A percentile compares a stretch with the other conserved stretches of the same genome.
Conservation (phyloP, 805 yeast species). For the Suhomyces canberraensis region DNA sequence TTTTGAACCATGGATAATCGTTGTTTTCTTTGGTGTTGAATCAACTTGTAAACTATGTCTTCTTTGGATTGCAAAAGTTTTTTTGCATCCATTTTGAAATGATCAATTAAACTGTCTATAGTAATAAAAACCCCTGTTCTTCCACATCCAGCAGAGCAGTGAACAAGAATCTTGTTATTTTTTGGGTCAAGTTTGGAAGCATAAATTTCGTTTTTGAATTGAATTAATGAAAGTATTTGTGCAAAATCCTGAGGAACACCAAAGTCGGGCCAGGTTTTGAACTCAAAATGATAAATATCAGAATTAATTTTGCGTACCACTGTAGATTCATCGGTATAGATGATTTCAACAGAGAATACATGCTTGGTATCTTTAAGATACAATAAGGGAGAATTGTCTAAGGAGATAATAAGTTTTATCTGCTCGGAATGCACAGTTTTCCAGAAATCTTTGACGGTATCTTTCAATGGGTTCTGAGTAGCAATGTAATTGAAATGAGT, state of each 20-base stretch:
- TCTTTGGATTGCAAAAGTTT: constrained; percentile 15
- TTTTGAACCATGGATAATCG: constrained; percentile 84
- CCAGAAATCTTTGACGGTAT: constrained; percentile 46
- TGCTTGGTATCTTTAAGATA: constrained; percentile 14
- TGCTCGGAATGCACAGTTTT: constrained; percentile 32
- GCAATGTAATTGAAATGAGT: constrained; percentile 35
- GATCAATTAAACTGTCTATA: constrained; percentile 26
- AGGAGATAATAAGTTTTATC: constrained; percentile 34
- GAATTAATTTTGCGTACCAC: constrained; percentile 10
- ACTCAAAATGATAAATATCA: constrained; percentile 38
- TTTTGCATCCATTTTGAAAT: constrained; percentile 8
- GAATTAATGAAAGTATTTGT: constrained; percentile 31
- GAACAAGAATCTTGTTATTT: constrained; percentile 23
- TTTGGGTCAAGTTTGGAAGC: constrained; percentile 1
- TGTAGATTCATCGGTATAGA: constrained; percentile 4
- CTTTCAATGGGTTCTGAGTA: constrained; percentile 42
- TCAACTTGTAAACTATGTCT: constrained; percentile 61
- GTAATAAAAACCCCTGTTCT: constrained; percentile 64
- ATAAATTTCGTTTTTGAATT: constrained; percentile 28
- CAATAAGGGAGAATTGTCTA: constrained; percentile 25
- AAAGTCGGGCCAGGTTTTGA: constrained; percentile 46
- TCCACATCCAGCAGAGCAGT: constrained; percentile 62
- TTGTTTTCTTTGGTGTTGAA: constrained; percentile 67
- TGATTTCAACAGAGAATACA: constrained; percentile 3
- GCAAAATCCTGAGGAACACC: constrained; percentile 37